phyloP scores from a whole-genome alignment of 495 filamentous ascomycete species.

The Halenospora varia region DNA sequence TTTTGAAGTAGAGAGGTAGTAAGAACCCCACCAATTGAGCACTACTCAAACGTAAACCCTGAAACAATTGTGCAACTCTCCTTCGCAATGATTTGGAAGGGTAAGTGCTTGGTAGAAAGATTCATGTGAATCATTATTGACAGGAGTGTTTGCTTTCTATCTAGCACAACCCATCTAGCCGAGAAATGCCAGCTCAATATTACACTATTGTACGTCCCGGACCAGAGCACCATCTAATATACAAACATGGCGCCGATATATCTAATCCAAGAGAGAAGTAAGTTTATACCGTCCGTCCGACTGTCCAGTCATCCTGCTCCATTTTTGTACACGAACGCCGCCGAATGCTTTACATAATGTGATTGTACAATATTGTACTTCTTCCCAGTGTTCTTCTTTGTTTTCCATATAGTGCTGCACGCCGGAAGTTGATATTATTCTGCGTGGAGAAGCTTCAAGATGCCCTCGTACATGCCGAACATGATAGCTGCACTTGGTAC shows the following conservation, averaged over 20 bases:
- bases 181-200: neutral
- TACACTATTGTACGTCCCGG: neutral
- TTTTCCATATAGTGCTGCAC: conserved; percentile 1
- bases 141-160: neutral
- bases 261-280: neutral
- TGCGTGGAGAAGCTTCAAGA: conserved; percentile 47
- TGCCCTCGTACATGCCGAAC: conserved; percentile 86
- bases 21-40: too few relatives aligned
- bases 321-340: neutral
- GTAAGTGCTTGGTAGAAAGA: too few relatives aligned
- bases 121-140: neutral
- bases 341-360: neutral
- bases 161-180: neutral
- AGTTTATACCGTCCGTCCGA: neutral
- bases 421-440: conserved; percentile 10
- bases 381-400: neutral
- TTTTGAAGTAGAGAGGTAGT: too few relatives aligned
- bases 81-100: too few relatives aligned
- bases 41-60: too few relatives aligned
- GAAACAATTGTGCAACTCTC: too few relatives aligned
- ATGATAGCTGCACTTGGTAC: conserved; percentile 88
- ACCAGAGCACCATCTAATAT: neutral
- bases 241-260: neutral
- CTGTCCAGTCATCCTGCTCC: neutral
- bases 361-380: neutral